Evolutionary conservation across 1,139 yeast genomes (phyloP), one percentile per base, ranked within the genome.

Genomic region (Sugiyamaella castrensis): DNA sequence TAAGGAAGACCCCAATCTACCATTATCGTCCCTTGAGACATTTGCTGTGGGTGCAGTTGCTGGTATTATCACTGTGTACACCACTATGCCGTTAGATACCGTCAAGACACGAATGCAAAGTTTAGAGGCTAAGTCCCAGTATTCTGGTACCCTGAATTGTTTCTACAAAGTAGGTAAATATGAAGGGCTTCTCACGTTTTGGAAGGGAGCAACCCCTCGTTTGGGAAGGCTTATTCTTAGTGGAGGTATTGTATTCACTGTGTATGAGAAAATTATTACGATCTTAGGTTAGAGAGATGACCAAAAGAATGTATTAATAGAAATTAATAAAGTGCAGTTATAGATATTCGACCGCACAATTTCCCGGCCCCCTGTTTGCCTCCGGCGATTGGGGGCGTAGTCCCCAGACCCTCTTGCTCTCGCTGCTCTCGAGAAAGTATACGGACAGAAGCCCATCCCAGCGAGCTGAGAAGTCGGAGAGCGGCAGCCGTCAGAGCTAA

Each of bases 191-290:
- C 72, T 80, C 62, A 86, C 97, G 4, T 88, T 89, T 71, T 92
- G 98, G 98, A 87, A 87, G 70, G 98, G 98, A 53, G 96, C 98
- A 37, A 91, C 98, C 1, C 98, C 98, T 45, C 77, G 98, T 64
- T 73, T 92, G 56, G 98, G 98, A 2, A 79, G 98, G 60, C 76
- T 92, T 64, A 82, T 91, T 39, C 76, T 92, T 63, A 85, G 95
- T 71, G 98, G 98, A 51, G 98, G 98, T 58, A 91, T 91, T 57
- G 97, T 91, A 12, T 91, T 91, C 69, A 91, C 97, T 31, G 86
- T 91, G 51, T 91, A 91, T 67, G 98, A 91, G 66, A 87, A 88
- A 71, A 85, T 91, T 73, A 73, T 91, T 69, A 79, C 77, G 27
- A 56, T 86, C 12, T 65, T 87, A 64, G 47, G 52, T 11, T 59